Base-by-base conservation (phyloP, 495 filamentous ascomycete genomes). In the Xylaria sp. region DNA sequence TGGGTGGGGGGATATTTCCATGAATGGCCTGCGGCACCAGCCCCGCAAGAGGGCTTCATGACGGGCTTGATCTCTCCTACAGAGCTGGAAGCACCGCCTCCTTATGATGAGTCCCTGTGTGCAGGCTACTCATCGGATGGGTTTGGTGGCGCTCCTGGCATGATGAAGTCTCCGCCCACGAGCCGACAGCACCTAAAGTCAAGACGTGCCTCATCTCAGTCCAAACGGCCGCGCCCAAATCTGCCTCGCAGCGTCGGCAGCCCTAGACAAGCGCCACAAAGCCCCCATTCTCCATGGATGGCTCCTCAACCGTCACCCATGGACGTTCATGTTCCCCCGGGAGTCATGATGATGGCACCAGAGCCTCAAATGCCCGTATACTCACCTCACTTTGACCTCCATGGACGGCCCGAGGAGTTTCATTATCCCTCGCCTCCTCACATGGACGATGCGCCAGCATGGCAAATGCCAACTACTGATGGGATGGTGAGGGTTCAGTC, bases 341-440 rank as follows among this genome's bases (percentile, higher is more conserved):
- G 57, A n/a, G 59, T 64, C 35, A 72, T 72, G 66, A 68, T 65
- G 59, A 62, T 70, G 55, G 35, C 53, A 44, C 41, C 71, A 19
- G 66, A 68, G 26, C 55, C 40, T 52, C 65, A 72, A 15, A 68
- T 67, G 67, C 35, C 66, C 17, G 48, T 70, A 19, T 69, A 68
- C 57, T 62, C 66, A 21, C 53, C 71, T 44, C 61, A 64, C 59
- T 72, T 68, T 37, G 71, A 72, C 11, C 58, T 72, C 58, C 55
- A 69, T 17, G 41, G 21, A 52, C 61, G 88, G 89, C 91, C 96
- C 84, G 70, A 72, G 31, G 70, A 72, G 40, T 72, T 65, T 21
- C 70, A 72, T 19, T 72, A 72, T 31, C 70, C 70, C n/a, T 72
- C 70, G 15, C 70, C 70, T 15, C 70, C 70, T 6, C 43, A 53